These are phyloP conservation scores for Phialocephala subalpina DNA, from an alignment of 2,329 filamentous ascomycete genomes.

Conservation along the genomic window DNA sequence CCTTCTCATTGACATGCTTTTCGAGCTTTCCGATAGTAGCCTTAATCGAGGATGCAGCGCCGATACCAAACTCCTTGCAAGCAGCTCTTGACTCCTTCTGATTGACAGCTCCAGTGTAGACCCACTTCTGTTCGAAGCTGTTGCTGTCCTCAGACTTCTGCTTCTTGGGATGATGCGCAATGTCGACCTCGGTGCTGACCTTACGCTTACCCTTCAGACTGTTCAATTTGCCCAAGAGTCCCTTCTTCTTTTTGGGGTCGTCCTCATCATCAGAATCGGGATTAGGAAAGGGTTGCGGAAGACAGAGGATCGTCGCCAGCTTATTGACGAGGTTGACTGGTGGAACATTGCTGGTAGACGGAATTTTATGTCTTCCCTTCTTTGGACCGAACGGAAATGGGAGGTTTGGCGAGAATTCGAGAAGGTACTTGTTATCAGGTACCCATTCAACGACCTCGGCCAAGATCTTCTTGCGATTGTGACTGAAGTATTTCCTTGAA, in stretches of 20 bases:
- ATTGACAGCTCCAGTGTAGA: constrained; percentile 26
- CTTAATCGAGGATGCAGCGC: constrained; percentile 26
- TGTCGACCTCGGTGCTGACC: constrained; percentile 12
- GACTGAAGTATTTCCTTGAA: constrained; percentile 27
- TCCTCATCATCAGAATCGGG: neutral
- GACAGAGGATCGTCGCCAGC: neutral
- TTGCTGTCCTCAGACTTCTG: constrained; percentile 14
- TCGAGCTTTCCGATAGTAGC: constrained; percentile 30
- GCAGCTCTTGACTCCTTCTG: constrained; percentile 30
- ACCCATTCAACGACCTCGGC: constrained; percentile 29
- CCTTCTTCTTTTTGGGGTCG: neutral
- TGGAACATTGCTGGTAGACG: neutral
- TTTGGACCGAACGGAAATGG: constrained; percentile 15
- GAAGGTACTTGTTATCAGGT: constrained; percentile 22
- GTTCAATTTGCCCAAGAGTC: neutral
- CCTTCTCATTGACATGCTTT: constrained; percentile 29
- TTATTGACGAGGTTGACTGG: constrained; percentile 4
- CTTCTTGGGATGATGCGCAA: constrained; percentile 22
- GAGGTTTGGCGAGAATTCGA: constrained; percentile 14
- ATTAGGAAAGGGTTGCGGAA: neutral
- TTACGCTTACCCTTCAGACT: constrained; percentile 27
- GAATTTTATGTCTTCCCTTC: constrained; percentile 9
- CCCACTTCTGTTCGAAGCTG: constrained; percentile 23
- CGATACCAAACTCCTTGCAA: constrained; percentile 34
- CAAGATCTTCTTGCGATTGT: constrained; percentile 25